phyloP scores from a whole-genome alignment of 768 basidiomycete genomes.

The Hydnomerulius pinastri region DNA sequence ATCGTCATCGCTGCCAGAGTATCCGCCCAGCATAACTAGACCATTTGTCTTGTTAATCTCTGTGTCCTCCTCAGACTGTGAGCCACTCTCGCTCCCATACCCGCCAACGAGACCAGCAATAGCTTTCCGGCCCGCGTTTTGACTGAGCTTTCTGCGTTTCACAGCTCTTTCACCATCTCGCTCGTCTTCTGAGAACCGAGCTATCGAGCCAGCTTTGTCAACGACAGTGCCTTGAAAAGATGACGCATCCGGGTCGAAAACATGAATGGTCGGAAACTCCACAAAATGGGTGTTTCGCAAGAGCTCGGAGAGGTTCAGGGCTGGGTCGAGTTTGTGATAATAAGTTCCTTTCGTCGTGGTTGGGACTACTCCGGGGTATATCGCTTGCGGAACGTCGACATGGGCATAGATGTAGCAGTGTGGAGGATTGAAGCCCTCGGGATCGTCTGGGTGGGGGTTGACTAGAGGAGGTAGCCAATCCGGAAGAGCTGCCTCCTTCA shows the following conservation, averaged over 20 bases:
- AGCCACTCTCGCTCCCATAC: slow-evolving; percentile 56
- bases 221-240: slow-evolving; percentile 62
- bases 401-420: slow-evolving; percentile 60
- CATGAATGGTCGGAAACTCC: slow-evolving; percentile 82
- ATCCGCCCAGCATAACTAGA: slow-evolving; percentile 24
- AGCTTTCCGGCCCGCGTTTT: slow-evolving; percentile 51
- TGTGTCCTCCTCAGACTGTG: slow-evolving; percentile 31
- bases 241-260: slow-evolving; percentile 58
- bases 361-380: slow-evolving; percentile 1
- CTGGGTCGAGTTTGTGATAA: slow-evolving; percentile 61
- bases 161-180: slow-evolving; percentile 34
- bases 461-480: slow-evolving; percentile 60
- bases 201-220: slow-evolving; percentile 48
- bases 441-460: slow-evolving; percentile 53
- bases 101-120: slow-evolving; percentile 60
- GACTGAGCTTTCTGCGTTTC: slow-evolving; percentile 62
- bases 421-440: slow-evolving; percentile 55
- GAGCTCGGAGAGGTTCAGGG: slow-evolving; percentile 44
- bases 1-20: slow-evolving; percentile 22
- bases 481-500: slow-evolving; percentile 48
- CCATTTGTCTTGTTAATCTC: slow-evolving; percentile 6
- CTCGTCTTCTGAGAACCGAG: slow-evolving; percentile 10
- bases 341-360: slow-evolving; percentile 30
- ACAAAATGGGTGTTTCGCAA: slow-evolving; percentile 69
- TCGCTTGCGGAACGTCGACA: slow-evolving; percentile 26